Conservation (phyloP, 192 early-diverging fungal species). For the Linderina pennispora region DNA sequence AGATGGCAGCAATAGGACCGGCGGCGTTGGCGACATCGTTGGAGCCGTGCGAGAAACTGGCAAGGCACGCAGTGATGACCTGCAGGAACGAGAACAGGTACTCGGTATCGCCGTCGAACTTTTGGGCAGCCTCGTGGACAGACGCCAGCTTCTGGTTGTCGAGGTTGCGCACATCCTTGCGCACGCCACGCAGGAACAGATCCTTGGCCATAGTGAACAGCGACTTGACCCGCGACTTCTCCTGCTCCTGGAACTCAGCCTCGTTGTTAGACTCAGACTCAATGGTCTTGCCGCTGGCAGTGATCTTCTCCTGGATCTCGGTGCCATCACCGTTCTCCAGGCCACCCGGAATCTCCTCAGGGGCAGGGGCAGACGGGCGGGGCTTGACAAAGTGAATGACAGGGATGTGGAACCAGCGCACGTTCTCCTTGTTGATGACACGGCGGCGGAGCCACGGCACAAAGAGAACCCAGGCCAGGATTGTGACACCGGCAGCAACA, state of each 20-base stretch:
- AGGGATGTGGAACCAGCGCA: conserved; percentile 70
- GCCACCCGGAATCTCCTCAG: conserved; percentile 16
- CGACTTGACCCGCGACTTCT: conserved; percentile 5
- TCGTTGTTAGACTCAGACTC: too few species aligned
- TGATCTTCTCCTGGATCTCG: conserved; percentile 19
- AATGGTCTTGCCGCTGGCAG: conserved; percentile 5
- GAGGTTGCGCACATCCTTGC: conserved; percentile 49
- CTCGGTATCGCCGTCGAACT: conserved; percentile 70
- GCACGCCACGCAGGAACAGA: conserved; percentile 38
- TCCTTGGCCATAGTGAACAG: conserved; percentile 7
- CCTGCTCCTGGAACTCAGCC: too few species aligned
- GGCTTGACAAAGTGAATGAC: conserved; percentile 52
- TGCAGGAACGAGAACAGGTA: conserved; percentile 80
- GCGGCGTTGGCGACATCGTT: conserved; percentile 87
- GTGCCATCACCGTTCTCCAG: conserved; percentile 16
- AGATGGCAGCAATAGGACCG: conserved; percentile 73
- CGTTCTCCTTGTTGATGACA: conserved; percentile 56
- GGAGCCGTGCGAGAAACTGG: conserved; percentile 79
- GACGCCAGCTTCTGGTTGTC: conserved; percentile 38
- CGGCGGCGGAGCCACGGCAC: conserved; percentile 59
- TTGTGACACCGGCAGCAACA: conserved; percentile 49
- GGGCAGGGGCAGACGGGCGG: conserved; percentile 34
- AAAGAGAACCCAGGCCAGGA: conserved; percentile 59
- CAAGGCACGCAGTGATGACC: conserved; percentile 71
- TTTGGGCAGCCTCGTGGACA: conserved; percentile 58